Conservation (phyloP, 495 filamentous ascomycete genomes). For the Schizothecium vesticola region DNA sequence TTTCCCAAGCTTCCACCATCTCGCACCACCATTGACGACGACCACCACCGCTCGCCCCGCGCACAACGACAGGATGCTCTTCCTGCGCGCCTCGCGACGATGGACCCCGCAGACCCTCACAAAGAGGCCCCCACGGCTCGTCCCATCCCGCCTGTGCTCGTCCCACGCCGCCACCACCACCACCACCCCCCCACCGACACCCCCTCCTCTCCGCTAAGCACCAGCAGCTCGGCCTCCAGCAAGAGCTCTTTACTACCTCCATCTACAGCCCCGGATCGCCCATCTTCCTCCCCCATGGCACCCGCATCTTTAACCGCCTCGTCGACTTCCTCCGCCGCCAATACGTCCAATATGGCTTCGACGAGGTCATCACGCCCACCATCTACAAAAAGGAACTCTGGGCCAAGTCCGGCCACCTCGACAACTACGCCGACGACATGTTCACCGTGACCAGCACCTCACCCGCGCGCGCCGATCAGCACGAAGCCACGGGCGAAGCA, state of each 20-base stretch:
- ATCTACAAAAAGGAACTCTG: conserved; percentile 91
- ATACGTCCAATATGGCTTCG: conserved; percentile 81
- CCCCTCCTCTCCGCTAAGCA: conserved; percentile 52
- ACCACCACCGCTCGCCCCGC: background rate
- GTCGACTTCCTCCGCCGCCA: conserved; percentile 79
- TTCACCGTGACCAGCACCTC: conserved; percentile 69
- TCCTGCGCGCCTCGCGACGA: conserved; percentile 20
- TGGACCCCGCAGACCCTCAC: conserved; percentile 12
- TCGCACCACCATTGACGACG: background rate
- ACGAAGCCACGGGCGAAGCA: conserved; percentile 46
- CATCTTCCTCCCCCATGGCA: conserved; percentile 80
- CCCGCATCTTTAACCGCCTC: conserved; percentile 82
- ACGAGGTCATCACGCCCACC: conserved; percentile 87
- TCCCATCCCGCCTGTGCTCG: conserved; percentile 21
- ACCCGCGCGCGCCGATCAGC: conserved; percentile 31
- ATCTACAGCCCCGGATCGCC: conserved; percentile 81
- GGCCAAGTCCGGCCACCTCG: conserved; percentile 85
- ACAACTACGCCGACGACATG: conserved; percentile 94
- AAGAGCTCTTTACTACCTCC: conserved; percentile 75
- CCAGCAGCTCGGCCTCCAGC: conserved; percentile 61
- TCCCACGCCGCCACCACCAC: conserved; percentile 32
- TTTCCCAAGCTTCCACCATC: conserved; percentile 1
- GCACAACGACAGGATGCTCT: conserved; percentile 21
- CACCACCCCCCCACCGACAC: conserved; percentile 28
- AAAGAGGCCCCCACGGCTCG: background rate